phyloP scores from a whole-genome alignment of 805 yeast genomes.

The Sugiyamaella lignohabitans region DNA sequence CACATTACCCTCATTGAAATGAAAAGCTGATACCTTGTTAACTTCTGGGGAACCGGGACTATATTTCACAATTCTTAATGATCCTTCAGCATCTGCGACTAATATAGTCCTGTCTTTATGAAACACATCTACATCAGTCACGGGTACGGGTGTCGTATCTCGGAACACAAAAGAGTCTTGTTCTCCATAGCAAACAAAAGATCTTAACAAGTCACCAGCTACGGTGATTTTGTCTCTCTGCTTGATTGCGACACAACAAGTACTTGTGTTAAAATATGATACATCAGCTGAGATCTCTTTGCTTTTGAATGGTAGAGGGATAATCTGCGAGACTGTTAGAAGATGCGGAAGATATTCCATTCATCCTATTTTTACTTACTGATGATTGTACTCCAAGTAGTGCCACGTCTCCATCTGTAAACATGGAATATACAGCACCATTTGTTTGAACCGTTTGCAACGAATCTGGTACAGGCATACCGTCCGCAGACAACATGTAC shows the following conservation, averaged over 20 bases:
- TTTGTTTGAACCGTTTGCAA: background rate
- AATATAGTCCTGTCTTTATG: background rate
- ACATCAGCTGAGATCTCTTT: too few species aligned
- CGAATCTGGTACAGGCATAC: background rate
- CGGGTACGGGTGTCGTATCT: background rate
- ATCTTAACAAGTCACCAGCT: background rate
- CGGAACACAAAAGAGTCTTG: background rate
- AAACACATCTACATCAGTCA: background rate
- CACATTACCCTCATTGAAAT: background rate
- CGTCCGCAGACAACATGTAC: background rate
- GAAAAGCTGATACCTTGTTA: background rate
- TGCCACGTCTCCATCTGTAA: background rate
- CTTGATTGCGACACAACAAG: background rate
- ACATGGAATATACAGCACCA: background rate
- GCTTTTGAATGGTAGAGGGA: background rate
- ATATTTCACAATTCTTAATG: constrained; percentile 1
- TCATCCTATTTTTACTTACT: background rate
- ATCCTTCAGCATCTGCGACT: background rate
- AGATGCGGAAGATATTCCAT: too few species aligned
- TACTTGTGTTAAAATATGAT: background rate
- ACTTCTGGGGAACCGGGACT: background rate
- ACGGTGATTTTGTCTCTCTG: background rate
- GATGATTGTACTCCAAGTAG: background rate
- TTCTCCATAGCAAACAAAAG: too few species aligned
- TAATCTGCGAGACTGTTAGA: background rate